Evolutionary conservation across 2,329 filamentous ascomycete species (phyloP).

Genomic region (Periconia sp.): DNA sequence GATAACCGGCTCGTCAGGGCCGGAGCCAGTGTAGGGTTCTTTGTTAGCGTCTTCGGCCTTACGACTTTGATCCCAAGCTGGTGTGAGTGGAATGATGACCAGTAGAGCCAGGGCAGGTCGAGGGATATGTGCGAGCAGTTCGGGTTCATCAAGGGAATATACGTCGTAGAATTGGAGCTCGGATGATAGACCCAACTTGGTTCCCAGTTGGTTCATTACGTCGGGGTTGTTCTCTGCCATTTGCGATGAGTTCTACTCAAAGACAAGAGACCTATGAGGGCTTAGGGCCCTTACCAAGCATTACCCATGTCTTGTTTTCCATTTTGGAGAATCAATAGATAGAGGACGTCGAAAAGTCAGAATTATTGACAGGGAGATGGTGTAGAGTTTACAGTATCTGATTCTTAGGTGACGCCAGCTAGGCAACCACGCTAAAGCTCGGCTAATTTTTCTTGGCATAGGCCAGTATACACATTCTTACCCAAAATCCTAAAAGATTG

Average conservation of each 20-base stretch:
- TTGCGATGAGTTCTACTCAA: slow-evolving; percentile 14
- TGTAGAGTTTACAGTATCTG: too few species aligned
- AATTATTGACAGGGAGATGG: slow-evolving; percentile 10
- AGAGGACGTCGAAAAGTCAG: slow-evolving; percentile 11
- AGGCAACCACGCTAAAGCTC: too few species aligned
- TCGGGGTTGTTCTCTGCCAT: slow-evolving; percentile 59
- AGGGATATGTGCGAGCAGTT: slow-evolving; percentile 53
- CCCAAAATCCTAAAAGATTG: too few species aligned
- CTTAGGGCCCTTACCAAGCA: slow-evolving; percentile 22
- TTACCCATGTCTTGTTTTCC: slow-evolving; percentile 22
- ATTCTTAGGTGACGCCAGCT: too few species aligned
- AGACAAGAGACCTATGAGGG: slow-evolving; percentile 12
- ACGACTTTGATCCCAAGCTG: slow-evolving; percentile 48
- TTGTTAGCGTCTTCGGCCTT: slow-evolving; percentile 43
- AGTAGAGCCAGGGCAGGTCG: slow-evolving; percentile 58
- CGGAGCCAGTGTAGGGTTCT: slow-evolving; percentile 50
- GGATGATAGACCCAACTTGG: slow-evolving; percentile 52
- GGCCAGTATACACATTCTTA: too few species aligned
- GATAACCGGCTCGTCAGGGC: slow-evolving; percentile 56
- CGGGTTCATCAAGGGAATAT: slow-evolving; percentile 54
- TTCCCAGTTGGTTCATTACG: slow-evolving; percentile 55
- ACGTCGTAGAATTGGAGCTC: slow-evolving; percentile 59
- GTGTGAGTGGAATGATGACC: slow-evolving; percentile 52
- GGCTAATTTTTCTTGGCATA: too few species aligned
- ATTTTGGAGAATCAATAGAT: slow-evolving; percentile 19